A percentile compares a stretch with the other conserved stretches of the same genome.
Conservation (phyloP, 2,329 filamentous ascomycete genomes). For the Coniella vitis region DNA sequence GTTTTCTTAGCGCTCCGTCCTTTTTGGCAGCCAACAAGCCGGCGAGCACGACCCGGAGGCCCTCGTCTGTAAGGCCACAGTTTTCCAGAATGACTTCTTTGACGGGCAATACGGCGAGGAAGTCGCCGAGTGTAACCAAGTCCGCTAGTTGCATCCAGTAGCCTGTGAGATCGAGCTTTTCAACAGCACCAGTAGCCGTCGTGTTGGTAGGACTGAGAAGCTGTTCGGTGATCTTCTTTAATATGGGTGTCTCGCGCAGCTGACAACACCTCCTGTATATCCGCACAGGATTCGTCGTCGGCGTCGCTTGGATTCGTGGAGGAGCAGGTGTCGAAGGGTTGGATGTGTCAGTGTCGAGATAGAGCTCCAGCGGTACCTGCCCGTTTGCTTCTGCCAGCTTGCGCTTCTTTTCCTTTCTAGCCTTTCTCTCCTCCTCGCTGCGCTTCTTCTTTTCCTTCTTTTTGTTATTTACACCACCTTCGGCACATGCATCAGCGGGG, state of each 20-base stretch:
- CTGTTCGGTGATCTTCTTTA: slow-evolving; percentile 88
- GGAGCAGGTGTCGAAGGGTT: slow-evolving; percentile 25
- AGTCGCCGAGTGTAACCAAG: slow-evolving; percentile 82
- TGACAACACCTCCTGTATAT: slow-evolving; percentile 96
- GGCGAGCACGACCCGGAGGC: slow-evolving; percentile 76
- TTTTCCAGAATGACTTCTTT: slow-evolving; percentile 82
- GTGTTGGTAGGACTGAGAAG: slow-evolving; percentile 65
- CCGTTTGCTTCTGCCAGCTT: slow-evolving; percentile 83
- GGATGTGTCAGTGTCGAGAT: slow-evolving; percentile 59
- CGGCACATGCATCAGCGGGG: not conserved
- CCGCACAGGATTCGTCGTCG: slow-evolving; percentile 83
- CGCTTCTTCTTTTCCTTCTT: slow-evolving; percentile 97
- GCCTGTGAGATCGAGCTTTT: slow-evolving; percentile 74
- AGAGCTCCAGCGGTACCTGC: slow-evolving; percentile 75
- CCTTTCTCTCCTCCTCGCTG: slow-evolving; percentile 86
- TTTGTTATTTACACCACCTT: slow-evolving; percentile 35
- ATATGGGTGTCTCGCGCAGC: slow-evolving; percentile 81
- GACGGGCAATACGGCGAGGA: slow-evolving; percentile 86
- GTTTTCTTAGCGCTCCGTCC: slow-evolving; percentile 40
- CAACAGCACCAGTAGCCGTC: slow-evolving; percentile 65
- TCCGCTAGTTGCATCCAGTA: slow-evolving; percentile 80
- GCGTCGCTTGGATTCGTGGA: slow-evolving; percentile 54
- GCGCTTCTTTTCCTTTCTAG: slow-evolving; percentile 82
- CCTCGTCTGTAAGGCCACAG: slow-evolving; percentile 80
- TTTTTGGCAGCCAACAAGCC: slow-evolving; percentile 75